Conservation (phyloP, 1,284 basidiomycete genomes). For the Ceraceosorus bombacis region DNA sequence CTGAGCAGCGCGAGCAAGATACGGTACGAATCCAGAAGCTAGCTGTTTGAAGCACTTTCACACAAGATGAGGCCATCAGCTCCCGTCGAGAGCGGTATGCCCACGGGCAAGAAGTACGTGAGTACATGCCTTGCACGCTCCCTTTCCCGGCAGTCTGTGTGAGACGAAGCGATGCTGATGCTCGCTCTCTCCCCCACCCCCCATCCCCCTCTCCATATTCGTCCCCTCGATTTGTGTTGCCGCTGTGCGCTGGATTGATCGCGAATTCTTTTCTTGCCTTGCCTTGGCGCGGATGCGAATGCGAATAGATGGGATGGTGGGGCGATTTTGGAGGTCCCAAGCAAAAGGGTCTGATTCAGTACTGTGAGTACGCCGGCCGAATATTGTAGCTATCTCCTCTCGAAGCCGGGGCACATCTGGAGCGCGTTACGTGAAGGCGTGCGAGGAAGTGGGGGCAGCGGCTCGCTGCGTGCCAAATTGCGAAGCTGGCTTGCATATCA, state of each 20-base stretch:
- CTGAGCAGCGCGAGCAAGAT: too few species aligned
- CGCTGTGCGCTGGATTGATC: too few species aligned
- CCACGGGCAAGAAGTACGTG: slow-evolving; percentile 40
- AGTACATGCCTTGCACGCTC: slow-evolving; percentile 12
- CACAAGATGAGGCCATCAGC: slow-evolving; percentile 8
- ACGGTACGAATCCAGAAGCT: too few species aligned
- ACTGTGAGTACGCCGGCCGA: slow-evolving; percentile 21
- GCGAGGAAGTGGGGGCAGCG: background rate
- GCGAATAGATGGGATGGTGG: slow-evolving; percentile 41
- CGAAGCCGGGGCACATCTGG: background rate
- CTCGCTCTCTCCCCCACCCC: background rate
- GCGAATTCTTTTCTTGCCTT: too few species aligned
- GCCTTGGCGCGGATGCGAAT: too few species aligned
- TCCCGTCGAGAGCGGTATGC: slow-evolving; percentile 30
- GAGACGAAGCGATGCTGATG: background rate
- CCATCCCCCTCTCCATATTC: background rate
- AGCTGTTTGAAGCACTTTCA: background rate
- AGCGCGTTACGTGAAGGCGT: background rate
- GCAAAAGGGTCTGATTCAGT: slow-evolving; percentile 41
- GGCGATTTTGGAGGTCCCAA: slow-evolving; percentile 45
- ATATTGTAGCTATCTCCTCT: background rate
- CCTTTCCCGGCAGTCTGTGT: background rate
- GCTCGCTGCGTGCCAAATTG: background rate
- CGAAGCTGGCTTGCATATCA: too few species aligned
- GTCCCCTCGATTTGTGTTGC: too few species aligned